Evolutionary conservation across 2,329 filamentous ascomycete genomes (phyloP), one percentile per base, ranked within the genome.

Genomic region (Metarhizium rileyi): DNA sequence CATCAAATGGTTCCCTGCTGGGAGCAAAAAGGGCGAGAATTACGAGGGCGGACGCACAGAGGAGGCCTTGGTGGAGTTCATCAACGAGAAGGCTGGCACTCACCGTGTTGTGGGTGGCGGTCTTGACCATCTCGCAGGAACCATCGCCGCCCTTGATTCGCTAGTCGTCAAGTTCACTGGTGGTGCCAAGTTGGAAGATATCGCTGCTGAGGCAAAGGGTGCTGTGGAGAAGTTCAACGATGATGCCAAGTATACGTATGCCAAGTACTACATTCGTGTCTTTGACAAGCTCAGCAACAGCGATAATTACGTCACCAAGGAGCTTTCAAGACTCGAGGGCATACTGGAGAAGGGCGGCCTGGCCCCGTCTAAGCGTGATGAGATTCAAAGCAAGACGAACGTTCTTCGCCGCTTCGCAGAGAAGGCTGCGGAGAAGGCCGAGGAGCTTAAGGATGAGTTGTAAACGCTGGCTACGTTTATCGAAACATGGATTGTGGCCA

Each of bases 1-100:
- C 55, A 95, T 98, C 76, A 95, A 95, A 75, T 98, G 85, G 80
- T 98, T 96, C 80, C 80, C 89, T 58, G 86, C 86, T 67, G 90
- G 90, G 59, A 87, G 83, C 63, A 86, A 78, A 55, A 81, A 86
- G 63, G 68, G 82, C 43, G 77, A 84, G 59, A 64, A 74, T 43
- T 98, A 96, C 77, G 71, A 75, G 48, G 84, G 86, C 53, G 87
- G 79, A 54, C 90, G 93, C 57, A 74, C 75, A 46, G 89, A 96
- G 74, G 74, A 78, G 44, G 86, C 83, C 56, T 74, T 98, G 40
- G 68, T 97, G 57, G 68, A 77, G 4, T 98, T 86, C 73, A 66
- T 98, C 70, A 98, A 98, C 76, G 76, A 83, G 59, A 87, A 96
- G 73, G 79, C 89, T 14, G 90, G 90, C 58, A 95, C 90, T 2